Evolutionary conservation across 139 green algal genomes (phyloP), one percentile per base, ranked within the genome.

Genomic region (Eudorina sp.): DNA sequence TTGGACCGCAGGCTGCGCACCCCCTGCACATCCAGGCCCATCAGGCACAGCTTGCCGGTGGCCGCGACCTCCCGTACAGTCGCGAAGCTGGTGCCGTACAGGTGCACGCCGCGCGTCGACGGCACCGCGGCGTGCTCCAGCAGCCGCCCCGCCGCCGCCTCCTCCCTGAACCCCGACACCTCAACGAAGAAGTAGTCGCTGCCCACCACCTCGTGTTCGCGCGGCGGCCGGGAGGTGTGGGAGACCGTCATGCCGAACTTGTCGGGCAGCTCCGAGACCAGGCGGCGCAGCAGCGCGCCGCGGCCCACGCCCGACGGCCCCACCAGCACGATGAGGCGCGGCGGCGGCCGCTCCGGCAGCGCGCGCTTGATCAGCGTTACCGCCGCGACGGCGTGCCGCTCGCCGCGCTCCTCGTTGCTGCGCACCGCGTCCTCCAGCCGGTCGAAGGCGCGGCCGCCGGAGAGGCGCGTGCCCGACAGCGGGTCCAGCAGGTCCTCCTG

Each of bases 311-410:
- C 94, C 23, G 89, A 86, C 1, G 95, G 92, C 4, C 94, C 94
- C 16, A 87, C 93, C 43, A 97, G 84, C 68, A 96, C 95, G 34
- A 97, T 88, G 25, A 97, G 86, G 55, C 93, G 91, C 6, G 95
- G 94, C 31, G 93, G 94, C 31, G 89, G 88, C 11, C 89, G 86
- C 55, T 93, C 90, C n/a, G 95, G 93, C 84, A 92, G 72, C 16
- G 88, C 79, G 19, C 93, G 91, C 53, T 91, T 88, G 5, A 91
- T 79, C 7, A 96, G 85, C 53, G 84, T 92, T 31, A 91, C 93
- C 4, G 91, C 92, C 23, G 90, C 92, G 21, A 96, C 68, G 9
- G 87, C 86, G 46, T 77, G 62, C 36, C 89, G 86, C 79, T 93
- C 90, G 21, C 36, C 29, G 36, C 79, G 66, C 60, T 78, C 58